Conservation (phyloP, 2,329 filamentous ascomycete species). For the Neofusicoccum kwambonambiense region DNA sequence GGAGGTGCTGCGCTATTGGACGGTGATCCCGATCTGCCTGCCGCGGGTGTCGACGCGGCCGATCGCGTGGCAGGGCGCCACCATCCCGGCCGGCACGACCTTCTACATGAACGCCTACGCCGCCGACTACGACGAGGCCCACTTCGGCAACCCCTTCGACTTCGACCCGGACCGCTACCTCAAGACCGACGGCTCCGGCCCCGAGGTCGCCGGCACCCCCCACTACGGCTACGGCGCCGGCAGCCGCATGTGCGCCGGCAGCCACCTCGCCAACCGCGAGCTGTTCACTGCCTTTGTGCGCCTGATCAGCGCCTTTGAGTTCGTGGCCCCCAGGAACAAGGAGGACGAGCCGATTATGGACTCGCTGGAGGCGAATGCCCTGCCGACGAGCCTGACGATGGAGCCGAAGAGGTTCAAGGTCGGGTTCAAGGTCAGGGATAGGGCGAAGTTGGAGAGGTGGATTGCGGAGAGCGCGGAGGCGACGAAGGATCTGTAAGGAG, state of each 20-base stretch:
- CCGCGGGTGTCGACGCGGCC: constrained; percentile 71
- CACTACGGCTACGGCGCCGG: constrained; percentile 52
- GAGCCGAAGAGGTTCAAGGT: constrained; percentile 54
- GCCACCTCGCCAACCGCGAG: constrained; percentile 44
- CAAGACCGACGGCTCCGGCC: constrained; percentile 28
- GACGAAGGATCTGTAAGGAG: constrained; percentile 38
- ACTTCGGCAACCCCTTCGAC: constrained; percentile 62
- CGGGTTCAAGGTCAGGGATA: constrained; percentile 46
- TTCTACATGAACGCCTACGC: constrained; percentile 81
- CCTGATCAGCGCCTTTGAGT: constrained; percentile 49
- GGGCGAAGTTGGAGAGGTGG: constrained; percentile 44
- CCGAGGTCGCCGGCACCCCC: constrained; percentile 46
- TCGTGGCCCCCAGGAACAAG: constrained; percentile 41
- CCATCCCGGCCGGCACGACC: constrained; percentile 72
- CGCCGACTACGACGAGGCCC: constrained; percentile 67
- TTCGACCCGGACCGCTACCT: constrained; percentile 74
- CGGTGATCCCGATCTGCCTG: constrained; percentile 75
- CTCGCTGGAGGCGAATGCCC: constrained; percentile 45
- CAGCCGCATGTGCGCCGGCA: constrained; percentile 47
- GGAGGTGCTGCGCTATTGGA: constrained; percentile 75
- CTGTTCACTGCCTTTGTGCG: constrained; percentile 48
- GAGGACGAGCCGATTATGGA: constrained; percentile 45
- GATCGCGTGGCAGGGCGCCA: constrained; percentile 64
- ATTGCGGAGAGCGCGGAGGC: constrained; percentile 48
- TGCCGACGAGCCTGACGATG: constrained; percentile 50